phyloP scores from a whole-genome alignment of 2,329 filamentous ascomycete species.

The Phaeosphaeriaceae sp. region DNA sequence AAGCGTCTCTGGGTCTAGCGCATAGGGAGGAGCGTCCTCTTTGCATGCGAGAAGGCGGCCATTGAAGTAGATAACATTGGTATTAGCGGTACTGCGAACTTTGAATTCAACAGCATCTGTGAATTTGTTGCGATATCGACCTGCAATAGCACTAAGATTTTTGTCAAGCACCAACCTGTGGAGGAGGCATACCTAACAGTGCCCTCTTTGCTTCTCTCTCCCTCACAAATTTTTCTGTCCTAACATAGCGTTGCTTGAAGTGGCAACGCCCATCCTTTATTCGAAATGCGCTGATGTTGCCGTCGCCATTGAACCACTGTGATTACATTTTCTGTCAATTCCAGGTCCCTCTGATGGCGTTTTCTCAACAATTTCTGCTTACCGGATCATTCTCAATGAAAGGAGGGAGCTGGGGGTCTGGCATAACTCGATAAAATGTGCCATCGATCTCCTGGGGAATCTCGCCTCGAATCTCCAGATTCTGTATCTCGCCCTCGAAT shows the following conservation, averaged over 20 bases:
- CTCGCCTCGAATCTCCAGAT: slow-evolving; percentile 14
- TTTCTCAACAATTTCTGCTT: too few relatives aligned
- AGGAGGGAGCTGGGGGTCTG: slow-evolving; percentile 31
- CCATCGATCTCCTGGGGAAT: slow-evolving; percentile 21
- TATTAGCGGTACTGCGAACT: slow-evolving; percentile 41
- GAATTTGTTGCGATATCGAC: slow-evolving; percentile 48
- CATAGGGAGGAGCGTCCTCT: slow-evolving; percentile 22
- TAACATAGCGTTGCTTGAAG: slow-evolving; percentile 49
- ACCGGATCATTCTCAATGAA: slow-evolving; percentile 15
- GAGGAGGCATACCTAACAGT: slow-evolving; percentile 5
- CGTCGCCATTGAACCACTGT: slow-evolving; percentile 49
- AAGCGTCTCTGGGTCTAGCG: slow-evolving; percentile 19
- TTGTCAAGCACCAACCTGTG: too few relatives aligned
- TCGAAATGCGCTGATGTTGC: slow-evolving; percentile 48
- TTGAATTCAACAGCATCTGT: slow-evolving; percentile 46
- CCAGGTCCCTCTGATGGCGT: too few relatives aligned
- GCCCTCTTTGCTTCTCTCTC: slow-evolving; percentile 48
- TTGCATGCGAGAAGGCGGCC: slow-evolving; percentile 18
- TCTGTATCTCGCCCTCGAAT: slow-evolving; percentile 18
- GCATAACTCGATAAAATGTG: slow-evolving; percentile 30
- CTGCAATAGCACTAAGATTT: too few relatives aligned
- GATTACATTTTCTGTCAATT: too few relatives aligned
- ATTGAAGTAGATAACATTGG: slow-evolving; percentile 22
- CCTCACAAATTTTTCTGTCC: slow-evolving; percentile 50
- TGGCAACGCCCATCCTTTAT: slow-evolving; percentile 43